Evolutionary conservation across 2,329 filamentous ascomycete species (phyloP), one percentile per base, ranked within the genome.

Genomic region (Thermoascus crustaceus): DNA sequence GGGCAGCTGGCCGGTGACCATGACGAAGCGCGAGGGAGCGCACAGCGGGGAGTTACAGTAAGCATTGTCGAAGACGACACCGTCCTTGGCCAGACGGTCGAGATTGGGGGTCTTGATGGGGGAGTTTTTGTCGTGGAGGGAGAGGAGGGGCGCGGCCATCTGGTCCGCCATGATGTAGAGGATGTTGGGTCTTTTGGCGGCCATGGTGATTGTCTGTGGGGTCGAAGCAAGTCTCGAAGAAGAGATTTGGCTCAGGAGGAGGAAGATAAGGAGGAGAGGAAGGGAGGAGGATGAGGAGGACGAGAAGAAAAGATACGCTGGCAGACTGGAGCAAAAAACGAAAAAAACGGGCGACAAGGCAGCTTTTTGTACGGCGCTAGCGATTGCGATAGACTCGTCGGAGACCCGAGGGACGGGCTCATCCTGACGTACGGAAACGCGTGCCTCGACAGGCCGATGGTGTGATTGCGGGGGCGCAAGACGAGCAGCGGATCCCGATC

Each of bases 101-200:
- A 95, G 75, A 64, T 95, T 80, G 31, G 88, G 88, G 1, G 88
- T 95, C 64, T 87, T 85, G 72, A 95, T 94, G 57, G 85, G 82
- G 1, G 87, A 94, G 34, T 82, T 71, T 30, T 80, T 75, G 61
- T 95, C 88, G 69, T 95, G 87, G 69, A 94, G 89, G 68, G 87
- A 89, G 48, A 95, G 76, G 49, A 88, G 75, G 11, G 88, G 88
- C 18, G 88, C 88, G 11, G 88, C 84, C 60, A 95, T 78, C 68
- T 95, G 88, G 64, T 95, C 88, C 36, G 88, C 88, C 87, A 95
- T 94, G 67, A 95, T 93, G 70, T 91, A 94, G 30, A 88, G 71
- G 48, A 89, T 84, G 62, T 88, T 88, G 42, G 82, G 82, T 57
- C 72, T 73, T 47, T 68, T 68, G 40, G 55, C 42, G 32, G 55